Base-by-base conservation (phyloP, 1,284 basidiomycete species). In the Wallemia hederae region DNA sequence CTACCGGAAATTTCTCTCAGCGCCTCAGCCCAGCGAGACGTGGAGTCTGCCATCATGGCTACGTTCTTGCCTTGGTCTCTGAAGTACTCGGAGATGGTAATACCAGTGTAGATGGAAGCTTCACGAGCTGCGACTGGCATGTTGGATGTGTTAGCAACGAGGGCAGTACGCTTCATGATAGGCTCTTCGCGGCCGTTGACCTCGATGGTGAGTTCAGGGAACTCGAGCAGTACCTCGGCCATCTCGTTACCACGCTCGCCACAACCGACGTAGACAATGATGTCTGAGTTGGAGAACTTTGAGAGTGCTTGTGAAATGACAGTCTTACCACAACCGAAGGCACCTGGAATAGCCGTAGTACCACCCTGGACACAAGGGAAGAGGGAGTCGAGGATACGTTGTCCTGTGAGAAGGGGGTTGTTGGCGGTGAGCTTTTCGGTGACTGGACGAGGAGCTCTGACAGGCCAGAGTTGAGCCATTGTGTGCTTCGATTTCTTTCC, bases 121-220 rank as follows among this genome's bases (percentile, higher is more conserved):
- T 99, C 94, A 69, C 94, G 88, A 34, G 94, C 94, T 33, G 94
- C 94, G 68, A 99, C 94, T 66, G 94, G 94, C 94, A 99, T 99
- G 76, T 99, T 98, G 62, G 92, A 97, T 1, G 94, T 99, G 72
- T 99, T 99, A 66, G 94, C 94, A 63, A 99, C 92, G 31, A 99
- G 80, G 1, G 92, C 91, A 1, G 94, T 98, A 64, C 94, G 91
- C 74, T 98, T 98, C 94, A 99, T 99, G 77, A 99, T 98, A 39
- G 94, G 94, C 72, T 97, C 92, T 78, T 96, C 83, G 62, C 89
- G 85, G 62, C 77, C 77, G 39, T 80, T 83, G 62, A 88, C 74
- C 63, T 88, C 87, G 79, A 97, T 85, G 1, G 85, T 89, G 58
- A 99, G 76, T 72, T 90, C 77, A 61, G 94, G 94, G 82, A 98